These are phyloP conservation scores for Tephrocybe sp. DNA, from an alignment of 768 basidiomycete genomes.

Conservation along the genomic window DNA sequence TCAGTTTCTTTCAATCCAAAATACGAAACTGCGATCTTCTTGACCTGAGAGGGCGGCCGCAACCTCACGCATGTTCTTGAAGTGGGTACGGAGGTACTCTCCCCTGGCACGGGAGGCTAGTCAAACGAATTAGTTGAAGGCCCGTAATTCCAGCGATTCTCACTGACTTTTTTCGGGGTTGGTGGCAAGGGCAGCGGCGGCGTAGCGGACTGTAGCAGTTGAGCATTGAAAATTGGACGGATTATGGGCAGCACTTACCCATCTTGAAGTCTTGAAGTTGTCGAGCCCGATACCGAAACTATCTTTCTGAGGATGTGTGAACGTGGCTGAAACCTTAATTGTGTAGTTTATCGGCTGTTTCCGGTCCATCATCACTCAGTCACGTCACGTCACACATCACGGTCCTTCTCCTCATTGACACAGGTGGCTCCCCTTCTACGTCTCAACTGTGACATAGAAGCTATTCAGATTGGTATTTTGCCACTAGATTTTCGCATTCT, in stretches of 20 bases:
- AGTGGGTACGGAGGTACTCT: conserved; percentile 98
- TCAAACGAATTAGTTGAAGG: conserved; percentile 21
- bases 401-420: background rate
- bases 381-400: background rate
- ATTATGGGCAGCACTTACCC: conserved; percentile 46
- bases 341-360: conserved; percentile 30
- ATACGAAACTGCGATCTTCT: conserved; percentile 20
- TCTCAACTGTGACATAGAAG: too few species aligned
- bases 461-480: too few species aligned
- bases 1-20: conserved; percentile 5
- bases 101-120: conserved; percentile 89
- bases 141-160: background rate
- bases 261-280: conserved; percentile 62
- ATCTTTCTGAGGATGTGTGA: conserved; percentile 17
- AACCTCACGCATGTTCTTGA: conserved; percentile 99
- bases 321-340: conserved; percentile 48
- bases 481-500: too few species aligned
- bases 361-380: conserved; percentile 11
- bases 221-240: conserved; percentile 17
- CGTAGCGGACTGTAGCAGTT: conserved; percentile 78
- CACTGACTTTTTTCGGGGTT: conserved; percentile 94
- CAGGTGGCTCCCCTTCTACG: too few species aligned
- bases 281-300: conserved; percentile 34
- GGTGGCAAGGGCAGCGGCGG: conserved; percentile 77
- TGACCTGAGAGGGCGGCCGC: conserved; percentile 89